These are phyloP conservation scores for Atalantia buxifolia DNA, from an alignment of 345 rosid genomes.

Conservation along the genomic window DNA sequence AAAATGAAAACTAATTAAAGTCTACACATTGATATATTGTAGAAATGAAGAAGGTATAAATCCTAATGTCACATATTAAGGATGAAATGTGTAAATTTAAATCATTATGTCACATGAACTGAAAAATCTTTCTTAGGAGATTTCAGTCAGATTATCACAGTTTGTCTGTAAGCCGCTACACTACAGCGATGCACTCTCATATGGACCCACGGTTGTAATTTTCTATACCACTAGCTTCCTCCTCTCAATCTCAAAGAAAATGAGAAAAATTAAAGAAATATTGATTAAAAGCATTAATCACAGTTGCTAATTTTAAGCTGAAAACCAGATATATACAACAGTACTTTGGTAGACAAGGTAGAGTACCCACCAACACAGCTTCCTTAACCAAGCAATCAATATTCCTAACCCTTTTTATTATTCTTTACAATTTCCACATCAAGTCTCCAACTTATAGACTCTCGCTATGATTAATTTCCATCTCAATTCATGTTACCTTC, in stretches of 20 bases:
- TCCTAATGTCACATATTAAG: slow-evolving; percentile 7
- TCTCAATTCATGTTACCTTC: neutral
- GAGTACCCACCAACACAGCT: slow-evolving; percentile 47
- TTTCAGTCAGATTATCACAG: slow-evolving; percentile 29
- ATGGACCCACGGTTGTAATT: slow-evolving; percentile 22
- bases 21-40: neutral
- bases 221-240: slow-evolving; percentile 2
- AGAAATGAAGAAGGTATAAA: neutral
- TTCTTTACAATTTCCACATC: slow-evolving; percentile 4
- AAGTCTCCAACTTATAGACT: slow-evolving; percentile 7
- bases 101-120: slow-evolving; percentile 12
- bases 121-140: slow-evolving; percentile 21
- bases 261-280: slow-evolving; percentile 5
- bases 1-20: too few species aligned
- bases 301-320: neutral
- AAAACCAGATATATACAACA: slow-evolving; percentile 10
- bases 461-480: neutral
- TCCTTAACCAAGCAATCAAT: slow-evolving; percentile 24
- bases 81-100: slow-evolving; percentile 5
- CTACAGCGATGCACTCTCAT: slow-evolving; percentile 10
- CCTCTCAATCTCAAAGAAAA: neutral
- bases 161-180: slow-evolving; percentile 20
- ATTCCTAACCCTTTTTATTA: neutral
- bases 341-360: slow-evolving; percentile 26
- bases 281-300: slow-evolving; percentile 1